Base-by-base conservation (phyloP, 768 basidiomycete species). In the Boletus reticuloceps region DNA sequence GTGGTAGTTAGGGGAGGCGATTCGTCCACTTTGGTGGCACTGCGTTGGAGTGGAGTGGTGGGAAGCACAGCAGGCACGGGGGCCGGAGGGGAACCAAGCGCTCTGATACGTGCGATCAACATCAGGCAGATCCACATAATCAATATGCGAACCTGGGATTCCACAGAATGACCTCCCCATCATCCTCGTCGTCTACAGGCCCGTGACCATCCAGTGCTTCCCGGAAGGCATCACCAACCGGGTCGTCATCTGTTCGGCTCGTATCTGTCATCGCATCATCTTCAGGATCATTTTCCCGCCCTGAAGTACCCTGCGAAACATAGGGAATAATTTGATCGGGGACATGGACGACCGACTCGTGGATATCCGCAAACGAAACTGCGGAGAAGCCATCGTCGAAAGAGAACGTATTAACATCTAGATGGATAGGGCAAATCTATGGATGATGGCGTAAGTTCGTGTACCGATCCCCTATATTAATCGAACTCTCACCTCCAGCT, bases 91-190 rank as follows among this genome's bases (percentile, higher is more conserved):
- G 67, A 65, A 22, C 57, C 62, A 17, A 62, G 49, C 20, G 64
- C 42, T 53, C 59, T 70, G 43, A 17, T 31, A 6, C 53, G 37
- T 29, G 27, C 22, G 29, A 27, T 59, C 46, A 69, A 46, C 53
- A 19, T 38, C 34, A 16, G 11, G 29, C 5, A 44, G n/a, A 44
- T 50, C 54, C 47, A 29, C 12, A 32, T 29, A 47, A 20, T 29
- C 31, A 22, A 44, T n/a, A 29, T 25, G 59, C 72, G 25, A 52
- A 85, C 84, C 82, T 79, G 34, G 83, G 86, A 67, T 88, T 80
- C 74, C 85, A 88, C 46, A 98, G 85, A 60, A 94, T 85, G 19
- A 92, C 89, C 8, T 84, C 80, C 36, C 78, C 77, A 2, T 85
- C 85, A 10, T 83, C 81, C 1, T 81, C 80, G 5, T 81, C 80